Evolutionary conservation across 306 rosid species (phyloP).

Genomic region (Malus fusca): DNA sequence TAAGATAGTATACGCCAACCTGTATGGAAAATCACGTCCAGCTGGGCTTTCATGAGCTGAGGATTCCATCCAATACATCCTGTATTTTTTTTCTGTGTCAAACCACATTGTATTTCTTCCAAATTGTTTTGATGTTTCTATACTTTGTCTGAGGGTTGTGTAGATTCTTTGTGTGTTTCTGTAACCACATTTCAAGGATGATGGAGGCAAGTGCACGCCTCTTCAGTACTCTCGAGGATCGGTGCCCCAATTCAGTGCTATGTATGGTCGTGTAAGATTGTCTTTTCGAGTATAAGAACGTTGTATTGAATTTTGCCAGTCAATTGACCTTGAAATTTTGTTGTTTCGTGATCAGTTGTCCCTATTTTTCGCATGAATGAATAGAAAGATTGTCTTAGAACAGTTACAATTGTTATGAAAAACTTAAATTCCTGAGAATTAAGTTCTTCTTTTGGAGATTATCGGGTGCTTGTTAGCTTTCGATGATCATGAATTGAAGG

Average conservation of each 20-base stretch:
- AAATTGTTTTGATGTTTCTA: constrained; percentile 1
- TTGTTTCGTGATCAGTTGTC: constrained; percentile 14
- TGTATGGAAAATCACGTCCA: constrained; percentile 64
- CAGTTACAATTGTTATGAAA: neutral
- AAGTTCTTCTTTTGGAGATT: neutral
- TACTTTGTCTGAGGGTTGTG: constrained; percentile 2
- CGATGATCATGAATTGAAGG: constrained; percentile 39
- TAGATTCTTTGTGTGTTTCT: neutral
- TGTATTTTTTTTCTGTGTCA: neutral
- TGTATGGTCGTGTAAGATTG: neutral
- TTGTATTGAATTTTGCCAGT: constrained; percentile 9
- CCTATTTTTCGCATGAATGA: neutral
- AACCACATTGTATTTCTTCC: neutral
- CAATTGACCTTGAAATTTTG: neutral
- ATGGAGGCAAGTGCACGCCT: neutral
- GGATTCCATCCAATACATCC: neutral
- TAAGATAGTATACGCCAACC: constrained; percentile 54
- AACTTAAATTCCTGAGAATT: neutral
- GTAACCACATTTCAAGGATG: neutral
- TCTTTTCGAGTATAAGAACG: neutral
- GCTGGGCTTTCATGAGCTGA: constrained; percentile 4
- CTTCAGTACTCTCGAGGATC: neutral
- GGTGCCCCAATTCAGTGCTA: neutral
- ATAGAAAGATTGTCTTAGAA: too few species aligned
- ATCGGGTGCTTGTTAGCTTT: neutral